These are phyloP conservation scores for Smittium mucronatum DNA, from an alignment of 371 early-diverging fungal genomes.

Conservation along the genomic window DNA sequence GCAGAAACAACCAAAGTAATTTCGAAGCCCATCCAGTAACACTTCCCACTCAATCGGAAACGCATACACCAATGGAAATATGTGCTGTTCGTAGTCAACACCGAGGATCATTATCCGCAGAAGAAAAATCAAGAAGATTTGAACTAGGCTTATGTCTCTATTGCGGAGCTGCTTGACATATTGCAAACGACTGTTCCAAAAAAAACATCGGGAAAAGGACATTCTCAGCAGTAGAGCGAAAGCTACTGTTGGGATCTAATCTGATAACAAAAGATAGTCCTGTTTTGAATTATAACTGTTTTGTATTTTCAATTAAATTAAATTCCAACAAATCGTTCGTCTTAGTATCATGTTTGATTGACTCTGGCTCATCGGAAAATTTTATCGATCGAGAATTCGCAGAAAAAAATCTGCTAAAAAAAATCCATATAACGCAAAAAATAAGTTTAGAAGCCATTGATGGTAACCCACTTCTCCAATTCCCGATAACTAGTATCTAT, in stretches of 20 bases:
- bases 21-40: background rate
- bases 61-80: background rate
- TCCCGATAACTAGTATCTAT: background rate
- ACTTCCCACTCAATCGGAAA: background rate
- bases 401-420: background rate
- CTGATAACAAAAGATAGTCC: background rate
- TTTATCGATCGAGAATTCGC: slow-evolving; percentile 1
- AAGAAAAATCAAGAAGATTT: background rate
- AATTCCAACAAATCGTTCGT: background rate
- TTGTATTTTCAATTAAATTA: background rate
- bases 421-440: background rate
- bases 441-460: background rate
- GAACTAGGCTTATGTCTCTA: background rate
- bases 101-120: background rate
- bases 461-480: background rate
- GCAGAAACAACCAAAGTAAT: no score
- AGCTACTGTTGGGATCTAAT: background rate
- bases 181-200: background rate
- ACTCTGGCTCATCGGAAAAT: slow-evolving; percentile 2
- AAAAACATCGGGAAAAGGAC: slow-evolving; percentile 4
- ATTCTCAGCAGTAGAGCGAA: slow-evolving; percentile 2
- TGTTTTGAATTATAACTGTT: background rate
- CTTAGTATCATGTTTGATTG: background rate
- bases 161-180: background rate
- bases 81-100: background rate